A percentile compares a stretch with the other conserved stretches of the same genome.
Conservation (phyloP, 2,329 filamentous ascomycete species). For the Trichoderma sp. region DNA sequence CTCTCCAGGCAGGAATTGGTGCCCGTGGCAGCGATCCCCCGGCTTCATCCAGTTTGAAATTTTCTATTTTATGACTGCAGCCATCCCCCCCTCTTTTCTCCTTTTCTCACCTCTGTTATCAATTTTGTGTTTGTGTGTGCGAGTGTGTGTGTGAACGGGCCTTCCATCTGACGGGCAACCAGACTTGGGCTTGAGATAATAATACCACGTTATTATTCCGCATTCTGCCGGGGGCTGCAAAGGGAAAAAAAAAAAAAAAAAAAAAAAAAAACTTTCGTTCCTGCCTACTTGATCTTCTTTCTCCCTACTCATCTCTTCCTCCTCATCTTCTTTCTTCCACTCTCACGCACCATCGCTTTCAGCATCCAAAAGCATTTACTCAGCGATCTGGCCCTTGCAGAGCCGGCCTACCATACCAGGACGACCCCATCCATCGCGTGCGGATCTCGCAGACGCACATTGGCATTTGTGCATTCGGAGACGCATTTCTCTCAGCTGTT, state of each 20-base stretch:
- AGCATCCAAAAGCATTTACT: neutral
- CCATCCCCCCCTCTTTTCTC: conserved; percentile 4
- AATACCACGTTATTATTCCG: conserved; percentile 26
- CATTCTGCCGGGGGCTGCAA: conserved; percentile 25
- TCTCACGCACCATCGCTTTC: neutral
- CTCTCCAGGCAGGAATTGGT: conserved; percentile 14
- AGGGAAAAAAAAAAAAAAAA: neutral
- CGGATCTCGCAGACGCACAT: conserved; percentile 20
- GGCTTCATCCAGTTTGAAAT: neutral
- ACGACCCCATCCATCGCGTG: neutral
- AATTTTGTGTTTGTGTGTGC: neutral
- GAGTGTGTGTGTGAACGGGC: conserved; percentile 24
- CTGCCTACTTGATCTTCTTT: neutral
- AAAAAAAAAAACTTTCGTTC: conserved; percentile 1
- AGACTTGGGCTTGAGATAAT: conserved; percentile 21
- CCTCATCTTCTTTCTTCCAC: neutral
- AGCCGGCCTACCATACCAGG: neutral
- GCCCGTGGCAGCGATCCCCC: conserved; percentile 5
- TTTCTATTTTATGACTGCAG: conserved; percentile 10
- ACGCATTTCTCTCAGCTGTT: conserved; percentile 13
- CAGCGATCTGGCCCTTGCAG: neutral
- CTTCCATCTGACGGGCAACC: conserved; percentile 24
- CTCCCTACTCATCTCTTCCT: neutral
- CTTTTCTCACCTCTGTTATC: neutral
- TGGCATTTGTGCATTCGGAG: conserved; percentile 5